Evolutionary conservation across 805 yeast genomes (phyloP).

Genomic region (Candida khao-thaluensis): DNA sequence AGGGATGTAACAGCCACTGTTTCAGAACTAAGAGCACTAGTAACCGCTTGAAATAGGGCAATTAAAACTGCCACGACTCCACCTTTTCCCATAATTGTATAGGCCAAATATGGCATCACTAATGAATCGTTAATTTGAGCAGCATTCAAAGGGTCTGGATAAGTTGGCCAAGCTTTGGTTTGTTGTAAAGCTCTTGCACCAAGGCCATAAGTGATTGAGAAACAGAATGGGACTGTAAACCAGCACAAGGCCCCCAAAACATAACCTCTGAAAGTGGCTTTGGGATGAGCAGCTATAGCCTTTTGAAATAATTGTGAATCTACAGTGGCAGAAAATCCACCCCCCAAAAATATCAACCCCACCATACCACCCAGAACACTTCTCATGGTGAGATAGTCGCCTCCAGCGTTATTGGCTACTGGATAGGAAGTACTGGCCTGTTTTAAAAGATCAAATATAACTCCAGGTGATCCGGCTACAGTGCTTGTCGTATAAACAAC

Average conservation of each 20-base stretch:
- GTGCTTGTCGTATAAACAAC: conserved; percentile 27
- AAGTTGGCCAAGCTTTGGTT: conserved; percentile 28
- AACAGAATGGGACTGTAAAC: conserved; percentile 34
- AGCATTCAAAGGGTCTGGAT: conserved; percentile 29
- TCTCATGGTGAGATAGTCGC: conserved; percentile 36
- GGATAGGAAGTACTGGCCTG: conserved; percentile 19
- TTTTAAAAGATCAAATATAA: conserved; percentile 28
- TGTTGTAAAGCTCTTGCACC: conserved; percentile 29
- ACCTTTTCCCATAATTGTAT: conserved; percentile 31
- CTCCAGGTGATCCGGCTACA: conserved; percentile 25
- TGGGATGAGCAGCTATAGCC: conserved; percentile 34
- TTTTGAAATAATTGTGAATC: conserved; percentile 44
- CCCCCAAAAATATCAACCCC: conserved; percentile 33
- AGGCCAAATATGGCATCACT: conserved; percentile 29
- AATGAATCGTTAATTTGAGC: conserved; percentile 30
- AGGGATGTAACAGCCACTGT: conserved; percentile 40
- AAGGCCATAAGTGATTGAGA: conserved; percentile 36
- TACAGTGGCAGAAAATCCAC: conserved; percentile 38
- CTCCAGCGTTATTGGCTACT: conserved; percentile 32
- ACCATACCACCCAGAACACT: conserved; percentile 34
- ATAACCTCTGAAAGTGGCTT: conserved; percentile 39
- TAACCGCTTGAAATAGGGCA: conserved; percentile 38
- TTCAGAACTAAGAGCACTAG: conserved; percentile 43
- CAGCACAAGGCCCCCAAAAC: conserved; percentile 32
- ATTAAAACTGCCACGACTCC: conserved; percentile 33